Percentiles rank a stretch among this genome's conserved stretches.
Conservation (phyloP, 2,329 filamentous ascomycete species). For the Cercospora berteroae region DNA sequence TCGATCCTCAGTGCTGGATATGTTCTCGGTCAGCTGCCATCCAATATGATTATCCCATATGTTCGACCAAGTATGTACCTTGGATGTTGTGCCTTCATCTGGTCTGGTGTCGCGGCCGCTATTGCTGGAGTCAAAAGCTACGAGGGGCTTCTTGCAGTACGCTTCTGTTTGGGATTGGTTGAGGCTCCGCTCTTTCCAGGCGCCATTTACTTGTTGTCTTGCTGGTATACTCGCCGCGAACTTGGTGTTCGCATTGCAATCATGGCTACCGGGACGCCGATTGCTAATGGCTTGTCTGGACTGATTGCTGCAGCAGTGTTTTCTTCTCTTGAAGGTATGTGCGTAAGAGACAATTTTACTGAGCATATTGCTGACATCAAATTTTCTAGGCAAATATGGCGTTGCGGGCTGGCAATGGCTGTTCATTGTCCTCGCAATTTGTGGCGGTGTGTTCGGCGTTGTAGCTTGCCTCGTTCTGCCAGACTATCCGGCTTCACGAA, state of each 20-base stretch:
- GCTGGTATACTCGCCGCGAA: slow-evolving; percentile 53
- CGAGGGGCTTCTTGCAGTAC: slow-evolving; percentile 44
- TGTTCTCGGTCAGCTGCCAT: slow-evolving; percentile 61
- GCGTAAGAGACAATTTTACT: slow-evolving; percentile 21
- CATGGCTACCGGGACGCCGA: slow-evolving; percentile 34
- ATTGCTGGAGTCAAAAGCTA: slow-evolving; percentile 50
- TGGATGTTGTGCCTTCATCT: slow-evolving; percentile 47
- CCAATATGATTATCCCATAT: slow-evolving; percentile 57
- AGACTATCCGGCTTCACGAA: slow-evolving; percentile 49
- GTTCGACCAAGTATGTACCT: slow-evolving; percentile 56
- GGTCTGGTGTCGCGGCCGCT: slow-evolving; percentile 45
- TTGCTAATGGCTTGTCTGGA: slow-evolving; percentile 32
- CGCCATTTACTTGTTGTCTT: slow-evolving; percentile 49
- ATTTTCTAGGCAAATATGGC: slow-evolving; percentile 27
- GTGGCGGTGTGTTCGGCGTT: slow-evolving; percentile 16
- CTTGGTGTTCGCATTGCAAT: slow-evolving; percentile 27
- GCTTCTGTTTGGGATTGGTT: slow-evolving; percentile 51
- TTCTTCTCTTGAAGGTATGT: not conserved
- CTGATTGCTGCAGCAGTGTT: slow-evolving; percentile 49
- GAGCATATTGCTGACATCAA: slow-evolving; percentile 28
- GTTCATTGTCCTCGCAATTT: slow-evolving; percentile 26
- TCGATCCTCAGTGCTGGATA: slow-evolving; percentile 60
- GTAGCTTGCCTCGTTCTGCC: slow-evolving; percentile 41
- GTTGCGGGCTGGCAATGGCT: slow-evolving; percentile 45
- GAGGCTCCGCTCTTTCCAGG: slow-evolving; percentile 55